Conservation (phyloP, 106 monocot genomes). For the Narthecium ossifragum region DNA sequence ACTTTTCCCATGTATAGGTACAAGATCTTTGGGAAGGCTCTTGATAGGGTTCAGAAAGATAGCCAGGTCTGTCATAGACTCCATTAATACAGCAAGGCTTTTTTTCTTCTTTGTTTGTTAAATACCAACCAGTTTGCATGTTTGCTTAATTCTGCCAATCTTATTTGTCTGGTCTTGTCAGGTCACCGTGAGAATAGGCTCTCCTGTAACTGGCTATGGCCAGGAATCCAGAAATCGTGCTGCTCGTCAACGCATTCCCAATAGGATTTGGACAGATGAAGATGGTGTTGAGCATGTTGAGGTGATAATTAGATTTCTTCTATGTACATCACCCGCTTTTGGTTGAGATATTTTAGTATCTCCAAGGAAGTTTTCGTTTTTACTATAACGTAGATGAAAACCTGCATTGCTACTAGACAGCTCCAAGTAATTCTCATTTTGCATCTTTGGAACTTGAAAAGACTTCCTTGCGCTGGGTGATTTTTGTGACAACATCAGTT, state of each 20-base stretch:
- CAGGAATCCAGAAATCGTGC: slow-evolving; percentile 94
- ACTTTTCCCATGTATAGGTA: slow-evolving; percentile 40
- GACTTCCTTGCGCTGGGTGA: background rate
- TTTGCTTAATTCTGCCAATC: background rate
- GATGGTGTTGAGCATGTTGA: slow-evolving; percentile 91
- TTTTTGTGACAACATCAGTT: background rate
- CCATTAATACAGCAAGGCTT: background rate
- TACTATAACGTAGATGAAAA: no score
- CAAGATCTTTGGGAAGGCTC: slow-evolving; percentile 95
- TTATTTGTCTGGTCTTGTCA: slow-evolving; percentile 21
- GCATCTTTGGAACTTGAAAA: background rate
- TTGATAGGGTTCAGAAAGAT: slow-evolving; percentile 86
- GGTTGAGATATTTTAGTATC: background rate
- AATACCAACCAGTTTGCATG: background rate
- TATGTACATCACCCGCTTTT: background rate
- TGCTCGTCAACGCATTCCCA: slow-evolving; percentile 83
- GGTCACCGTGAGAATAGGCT: slow-evolving; percentile 93
- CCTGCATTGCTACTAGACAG: background rate
- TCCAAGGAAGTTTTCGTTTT: background rate
- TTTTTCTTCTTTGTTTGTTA: background rate
- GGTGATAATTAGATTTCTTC: slow-evolving; percentile 23
- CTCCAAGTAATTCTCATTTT: background rate
- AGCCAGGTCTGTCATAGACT: slow-evolving; percentile 65
- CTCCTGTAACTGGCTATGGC: slow-evolving; percentile 95
- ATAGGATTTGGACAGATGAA: slow-evolving; percentile 91